Percentiles rank a stretch among this genome's conserved stretches.
Evolutionary conservation across 2,329 filamentous ascomycete species (phyloP).

Genomic region (Xylariaceae sp.): DNA sequence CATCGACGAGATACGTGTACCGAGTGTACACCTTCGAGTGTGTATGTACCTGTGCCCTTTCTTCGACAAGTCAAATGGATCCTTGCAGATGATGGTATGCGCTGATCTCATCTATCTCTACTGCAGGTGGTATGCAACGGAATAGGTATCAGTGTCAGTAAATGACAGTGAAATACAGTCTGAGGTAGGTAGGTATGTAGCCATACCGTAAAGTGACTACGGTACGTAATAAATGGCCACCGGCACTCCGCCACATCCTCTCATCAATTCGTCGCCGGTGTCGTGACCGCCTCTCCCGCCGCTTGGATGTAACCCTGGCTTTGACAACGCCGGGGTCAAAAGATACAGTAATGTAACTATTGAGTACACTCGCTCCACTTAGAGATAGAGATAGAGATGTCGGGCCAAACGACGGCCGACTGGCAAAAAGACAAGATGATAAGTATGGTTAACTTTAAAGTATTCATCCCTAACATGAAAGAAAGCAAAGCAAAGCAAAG

Average conservation of each 20-base stretch:
- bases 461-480: too few species aligned
- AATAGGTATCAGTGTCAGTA: too few species aligned
- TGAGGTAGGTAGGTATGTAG: too few species aligned
- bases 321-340: neutral
- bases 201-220: too few species aligned
- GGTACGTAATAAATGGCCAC: neutral
- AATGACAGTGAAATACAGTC: too few species aligned
- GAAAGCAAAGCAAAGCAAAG: too few species aligned
- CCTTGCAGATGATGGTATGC: neutral
- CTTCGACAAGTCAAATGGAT: neutral
- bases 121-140: too few species aligned
- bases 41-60: slow-evolving; percentile 10
- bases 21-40: slow-evolving; percentile 3
- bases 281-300: slow-evolving; percentile 16
- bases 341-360: neutral
- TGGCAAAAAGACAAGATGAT: too few species aligned
- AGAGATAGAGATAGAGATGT: too few species aligned
- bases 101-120: neutral
- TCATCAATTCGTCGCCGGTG: slow-evolving; percentile 13
- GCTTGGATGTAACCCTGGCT: slow-evolving; percentile 5
- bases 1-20: slow-evolving; percentile 13
- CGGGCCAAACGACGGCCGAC: too few species aligned
- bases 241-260: slow-evolving; percentile 9
- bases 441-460: too few species aligned
- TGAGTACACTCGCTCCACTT: neutral